Conservation (phyloP, 2,329 filamentous ascomycete genomes). For the Gyromitra esculenta region DNA sequence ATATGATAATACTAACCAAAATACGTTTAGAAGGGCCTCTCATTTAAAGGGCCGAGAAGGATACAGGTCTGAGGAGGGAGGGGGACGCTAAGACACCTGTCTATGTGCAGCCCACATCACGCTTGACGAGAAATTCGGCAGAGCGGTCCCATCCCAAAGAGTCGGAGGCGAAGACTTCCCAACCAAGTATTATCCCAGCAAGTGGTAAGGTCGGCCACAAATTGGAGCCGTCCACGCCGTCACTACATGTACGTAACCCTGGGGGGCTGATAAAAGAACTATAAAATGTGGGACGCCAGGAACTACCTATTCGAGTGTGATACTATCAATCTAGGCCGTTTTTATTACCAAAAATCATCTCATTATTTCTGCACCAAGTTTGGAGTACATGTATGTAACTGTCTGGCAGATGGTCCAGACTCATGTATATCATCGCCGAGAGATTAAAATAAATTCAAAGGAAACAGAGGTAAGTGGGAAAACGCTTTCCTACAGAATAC, state of each 20-base stretch:
- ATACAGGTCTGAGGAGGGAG: constrained; percentile 2
- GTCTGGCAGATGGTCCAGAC: constrained; percentile 2
- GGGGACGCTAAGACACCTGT: constrained; percentile 18
- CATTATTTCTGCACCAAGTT: constrained; percentile 9
- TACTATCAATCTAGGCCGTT: constrained; percentile 12
- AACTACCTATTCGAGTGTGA: constrained; percentile 28
- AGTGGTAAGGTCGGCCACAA: constrained; percentile 25
- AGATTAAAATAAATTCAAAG: constrained; percentile 17
- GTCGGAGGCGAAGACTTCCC: constrained; percentile 29
- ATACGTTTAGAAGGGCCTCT: constrained; percentile 15
- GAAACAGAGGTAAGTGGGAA: background rate
- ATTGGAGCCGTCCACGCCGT: constrained; percentile 28
- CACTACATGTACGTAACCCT: constrained; percentile 10
- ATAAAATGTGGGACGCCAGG: constrained; percentile 16
- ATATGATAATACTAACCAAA: constrained; percentile 36
- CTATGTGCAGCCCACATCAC: constrained; percentile 7
- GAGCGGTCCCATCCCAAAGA: constrained; percentile 27
- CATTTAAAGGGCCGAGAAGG: constrained; percentile 21
- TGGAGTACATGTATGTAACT: background rate
- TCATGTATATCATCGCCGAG: constrained; percentile 19
- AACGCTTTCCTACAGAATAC: background rate
- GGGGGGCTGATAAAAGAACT: constrained; percentile 14
- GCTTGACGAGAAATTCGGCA: constrained; percentile 20
- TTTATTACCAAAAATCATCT: background rate
- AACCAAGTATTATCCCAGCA: constrained; percentile 13